Evolutionary conservation across 305 asterid species (phyloP), one percentile per base, ranked within the genome.

Genomic region (Andrographis paniculata): DNA sequence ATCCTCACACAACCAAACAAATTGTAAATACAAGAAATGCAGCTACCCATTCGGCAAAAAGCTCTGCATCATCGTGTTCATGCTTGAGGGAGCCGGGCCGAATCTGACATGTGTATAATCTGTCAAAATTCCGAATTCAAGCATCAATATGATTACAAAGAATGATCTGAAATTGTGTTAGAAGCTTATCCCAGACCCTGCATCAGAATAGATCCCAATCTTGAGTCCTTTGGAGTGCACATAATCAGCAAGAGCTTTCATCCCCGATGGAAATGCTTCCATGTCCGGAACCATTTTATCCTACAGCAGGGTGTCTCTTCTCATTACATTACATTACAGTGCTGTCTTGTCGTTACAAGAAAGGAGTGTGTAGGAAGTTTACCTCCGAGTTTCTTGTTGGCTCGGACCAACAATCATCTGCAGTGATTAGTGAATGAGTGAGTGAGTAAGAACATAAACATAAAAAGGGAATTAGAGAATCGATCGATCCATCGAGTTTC

Each of bases 361-460:
- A n/a, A n/a, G n/a, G n/a, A n/a, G n/a, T n/a, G n/a, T n/a, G n/a
- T n/a, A n/a, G n/a, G n/a, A n/a, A 8, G 30, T 20, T 44, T 48
- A 86, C 98, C 95, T 83, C 48, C 6, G 62, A 58, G 59, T 80
- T 65, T 28, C 97, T 82, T 17, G 6, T 21, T 24, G 52, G 35
- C 30, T 66, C 68, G 38, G 96, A 79, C 99, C 99, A 91, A 73
- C 99, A 91, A 74, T 91, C 99, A 66, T 91, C 99, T 91, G 94
- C 66, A 57, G 5, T n/a, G n/a, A n/a, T n/a, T n/a, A n/a, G n/a
- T n/a, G n/a, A n/a, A n/a, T n/a, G n/a, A n/a, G 52, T 30, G 52
- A 43, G 43, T n/a, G 13, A 33, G 41, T 2, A 48, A 2, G 10
- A 5, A 2, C 41, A 27, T 6, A 53, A 4, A 42, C 4, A 48